These are phyloP conservation scores for Jaenimonas drosophilae DNA, from an alignment of 208 protist species.

Conservation along the genomic window DNA sequence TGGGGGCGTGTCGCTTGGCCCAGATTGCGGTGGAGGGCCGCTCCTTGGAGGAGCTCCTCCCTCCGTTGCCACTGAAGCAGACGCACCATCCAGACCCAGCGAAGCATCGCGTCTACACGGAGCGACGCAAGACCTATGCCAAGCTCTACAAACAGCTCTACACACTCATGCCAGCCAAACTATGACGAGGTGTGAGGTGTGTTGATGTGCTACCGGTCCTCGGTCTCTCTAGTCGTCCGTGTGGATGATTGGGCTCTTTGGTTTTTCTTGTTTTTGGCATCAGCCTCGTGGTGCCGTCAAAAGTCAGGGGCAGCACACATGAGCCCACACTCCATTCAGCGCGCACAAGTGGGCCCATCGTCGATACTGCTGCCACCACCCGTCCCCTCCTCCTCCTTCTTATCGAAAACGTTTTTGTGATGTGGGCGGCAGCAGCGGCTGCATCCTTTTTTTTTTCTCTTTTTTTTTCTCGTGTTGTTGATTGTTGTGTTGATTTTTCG, in stretches of 20 bases:
- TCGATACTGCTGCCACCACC: too few relatives aligned
- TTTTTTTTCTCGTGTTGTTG: conserved; percentile 8
- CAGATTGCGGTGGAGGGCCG: conserved; percentile 54
- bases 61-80: conserved; percentile 36
- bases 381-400: too few relatives aligned
- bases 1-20: conserved; percentile 54
- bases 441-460: conserved; percentile 10
- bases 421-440: too few relatives aligned
- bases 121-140: conserved; percentile 34
- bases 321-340: too few relatives aligned
- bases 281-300: too few relatives aligned
- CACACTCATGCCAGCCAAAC: conserved; percentile 23
- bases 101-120: conserved; percentile 37
- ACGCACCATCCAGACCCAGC: conserved; percentile 42
- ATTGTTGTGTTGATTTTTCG: conserved; percentile 3
- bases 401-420: too few relatives aligned
- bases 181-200: background rate
- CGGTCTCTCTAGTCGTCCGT: background rate
- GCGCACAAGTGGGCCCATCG: too few relatives aligned
- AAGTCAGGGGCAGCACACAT: too few relatives aligned
- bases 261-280: conserved; percentile 2
- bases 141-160: conserved; percentile 55
- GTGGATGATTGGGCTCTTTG: background rate
- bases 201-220: background rate
- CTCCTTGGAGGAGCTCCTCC: conserved; percentile 38